Percentiles rank a stretch among this genome's conserved stretches.
Conservation (phyloP, 1,284 basidiomycete species). For the Pseudozyma pruni region DNA sequence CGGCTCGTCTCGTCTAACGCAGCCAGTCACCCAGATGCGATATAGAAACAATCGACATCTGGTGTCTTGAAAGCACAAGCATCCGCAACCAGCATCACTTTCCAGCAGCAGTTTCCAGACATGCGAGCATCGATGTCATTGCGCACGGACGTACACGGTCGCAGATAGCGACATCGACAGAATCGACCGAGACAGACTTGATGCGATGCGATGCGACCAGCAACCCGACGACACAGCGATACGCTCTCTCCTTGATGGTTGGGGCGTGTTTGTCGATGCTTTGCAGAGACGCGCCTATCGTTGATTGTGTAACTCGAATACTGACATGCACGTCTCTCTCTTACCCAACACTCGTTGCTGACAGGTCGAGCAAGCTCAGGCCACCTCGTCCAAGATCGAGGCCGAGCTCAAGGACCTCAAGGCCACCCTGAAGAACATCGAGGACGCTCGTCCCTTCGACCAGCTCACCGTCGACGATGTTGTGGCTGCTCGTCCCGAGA, state of each 20-base stretch:
- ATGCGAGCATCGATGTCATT: no score
- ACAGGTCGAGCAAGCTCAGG: slow-evolving; percentile 89
- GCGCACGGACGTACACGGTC: no score
- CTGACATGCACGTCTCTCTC: slow-evolving; percentile 9
- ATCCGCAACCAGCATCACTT: no score
- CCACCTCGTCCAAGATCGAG: slow-evolving; percentile 90
- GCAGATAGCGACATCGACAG: no score
- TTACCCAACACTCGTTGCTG: neutral
- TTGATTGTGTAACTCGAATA: neutral
- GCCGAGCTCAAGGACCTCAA: slow-evolving; percentile 91
- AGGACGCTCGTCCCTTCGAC: slow-evolving; percentile 96
- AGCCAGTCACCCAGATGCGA: neutral
- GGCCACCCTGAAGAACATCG: slow-evolving; percentile 94
- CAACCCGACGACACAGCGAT: neutral
- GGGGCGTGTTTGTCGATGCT: neutral
- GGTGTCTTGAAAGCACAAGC: no score
- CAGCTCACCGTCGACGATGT: slow-evolving; percentile 94
- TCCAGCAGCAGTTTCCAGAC: no score
- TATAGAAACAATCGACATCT: no score
- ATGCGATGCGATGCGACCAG: neutral
- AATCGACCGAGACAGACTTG: no score
- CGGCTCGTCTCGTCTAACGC: no score
- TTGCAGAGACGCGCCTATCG: no score
- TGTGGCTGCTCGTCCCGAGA: slow-evolving; percentile 89
- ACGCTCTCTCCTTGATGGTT: neutral